Conservation (phyloP, 306 rosid species). For the Trifolium fragiferum region DNA sequence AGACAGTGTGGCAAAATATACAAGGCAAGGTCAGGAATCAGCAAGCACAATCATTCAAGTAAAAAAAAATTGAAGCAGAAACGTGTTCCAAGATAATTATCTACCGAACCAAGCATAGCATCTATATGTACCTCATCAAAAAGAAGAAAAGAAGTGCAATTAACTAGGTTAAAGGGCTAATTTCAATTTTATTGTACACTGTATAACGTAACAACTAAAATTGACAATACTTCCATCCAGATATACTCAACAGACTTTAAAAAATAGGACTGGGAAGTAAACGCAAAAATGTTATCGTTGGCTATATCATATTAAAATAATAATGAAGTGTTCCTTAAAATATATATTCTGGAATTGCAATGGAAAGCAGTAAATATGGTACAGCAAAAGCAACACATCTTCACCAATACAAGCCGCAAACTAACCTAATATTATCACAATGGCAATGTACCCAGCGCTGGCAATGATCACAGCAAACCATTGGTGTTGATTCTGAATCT, state of each 20-base stretch:
- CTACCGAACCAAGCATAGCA: constrained; percentile 27
- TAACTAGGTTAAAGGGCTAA: constrained; percentile 3
- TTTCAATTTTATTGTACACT: constrained; percentile 9
- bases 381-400: constrained; percentile 21
- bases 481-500: constrained; percentile 98
- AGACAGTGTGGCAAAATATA: constrained; percentile 5
- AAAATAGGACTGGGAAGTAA: constrained; percentile 25
- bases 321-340: constrained; percentile 1
- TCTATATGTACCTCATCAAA: constrained; percentile 8
- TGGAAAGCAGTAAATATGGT: constrained; percentile 9
- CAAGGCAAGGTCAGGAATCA: constrained; percentile 8
- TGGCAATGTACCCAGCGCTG: constrained; percentile 99
- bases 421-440: constrained; percentile 92
- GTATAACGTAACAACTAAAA: background rate
- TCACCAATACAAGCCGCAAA: constrained; percentile 26
- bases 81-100: constrained; percentile 15
- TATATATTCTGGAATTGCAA: constrained; percentile 22
- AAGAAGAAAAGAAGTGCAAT: constrained; percentile 17
- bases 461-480: constrained; percentile 99
- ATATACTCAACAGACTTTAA: constrained; percentile 1
- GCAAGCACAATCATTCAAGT: constrained; percentile 17
- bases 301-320: constrained; percentile 16
- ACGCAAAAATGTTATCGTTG: constrained; percentile 8
- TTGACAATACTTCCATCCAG: constrained; percentile 22
- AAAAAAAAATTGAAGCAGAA: constrained; percentile 23